Conservation (phyloP, 306 rosid genomes). For the Gillenia trifoliata region DNA sequence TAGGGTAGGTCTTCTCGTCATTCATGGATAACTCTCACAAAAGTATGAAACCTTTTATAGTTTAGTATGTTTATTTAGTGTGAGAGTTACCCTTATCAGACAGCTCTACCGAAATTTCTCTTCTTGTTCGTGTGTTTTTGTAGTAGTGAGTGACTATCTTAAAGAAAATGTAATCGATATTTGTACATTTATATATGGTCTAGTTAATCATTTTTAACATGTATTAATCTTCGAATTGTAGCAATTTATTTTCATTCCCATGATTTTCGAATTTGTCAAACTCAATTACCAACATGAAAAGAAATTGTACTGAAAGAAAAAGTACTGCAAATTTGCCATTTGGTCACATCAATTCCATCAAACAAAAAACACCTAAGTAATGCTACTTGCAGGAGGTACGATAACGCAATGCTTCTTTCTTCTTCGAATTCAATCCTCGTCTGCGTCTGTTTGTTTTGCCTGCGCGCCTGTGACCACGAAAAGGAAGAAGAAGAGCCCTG, state of each 20-base stretch:
- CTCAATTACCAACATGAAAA: neutral
- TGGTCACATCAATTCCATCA: neutral
- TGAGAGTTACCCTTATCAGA: neutral
- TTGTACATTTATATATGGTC: neutral
- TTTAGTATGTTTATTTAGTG: too few species aligned
- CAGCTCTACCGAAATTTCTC: too few species aligned
- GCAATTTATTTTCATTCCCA: neutral
- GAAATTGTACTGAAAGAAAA: neutral
- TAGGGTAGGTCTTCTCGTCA: neutral
- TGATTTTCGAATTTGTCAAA: neutral
- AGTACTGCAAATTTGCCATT: neutral
- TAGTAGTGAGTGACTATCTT: neutral
- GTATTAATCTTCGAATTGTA: neutral
- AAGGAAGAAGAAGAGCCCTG: slow-evolving; percentile 69
- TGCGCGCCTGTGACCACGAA: too few species aligned
- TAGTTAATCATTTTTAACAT: neutral
- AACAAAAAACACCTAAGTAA: neutral
- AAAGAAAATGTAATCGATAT: neutral
- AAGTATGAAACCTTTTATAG: too few species aligned
- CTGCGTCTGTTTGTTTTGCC: neutral
- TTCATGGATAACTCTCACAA: too few species aligned
- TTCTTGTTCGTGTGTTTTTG: neutral
- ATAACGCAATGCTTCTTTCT: neutral
- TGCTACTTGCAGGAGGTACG: neutral
- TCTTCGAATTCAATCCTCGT: neutral